Base-by-base conservation (phyloP, 495 filamentous ascomycete genomes). In the Podospora conica region DNA sequence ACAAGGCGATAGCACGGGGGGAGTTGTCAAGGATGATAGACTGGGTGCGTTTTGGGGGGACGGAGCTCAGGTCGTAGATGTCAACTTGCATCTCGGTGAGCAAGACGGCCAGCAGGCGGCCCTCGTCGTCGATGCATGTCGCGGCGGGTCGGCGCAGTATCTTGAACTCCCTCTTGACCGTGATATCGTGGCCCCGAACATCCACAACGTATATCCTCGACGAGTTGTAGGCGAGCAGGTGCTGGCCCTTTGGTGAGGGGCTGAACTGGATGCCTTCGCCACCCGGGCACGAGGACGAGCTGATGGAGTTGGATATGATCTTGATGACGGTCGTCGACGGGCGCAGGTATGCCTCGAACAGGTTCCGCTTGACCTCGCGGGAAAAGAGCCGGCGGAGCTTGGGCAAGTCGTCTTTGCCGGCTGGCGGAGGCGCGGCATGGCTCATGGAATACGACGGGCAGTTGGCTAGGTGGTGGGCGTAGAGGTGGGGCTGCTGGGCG, bases 181-280 rank as follows among this genome's bases (percentile, higher is more conserved):
- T 76, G 3, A 90, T 75, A 11, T 83, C 79, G 20, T 82, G 75
- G 3, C 78, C 79, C 11, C 83, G 79, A 3, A 90, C 81, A 72
- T 92, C 86, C 40, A 95, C 71, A n/a, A 94, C 86, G 66, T 92
- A 86, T 70, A 96, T 92, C 62, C 91, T 82, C 21, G 92, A 94
- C n/a, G 91, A 94, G 73, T 90, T 93, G 68, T 92, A 88, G 54
- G 90, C 92, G 9, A 96, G 81, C 12, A 93, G 75, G 74, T 87
- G 85, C 63, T 87, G 86, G 11, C 90, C 91, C 67, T 83, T 86
- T 9, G 89, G 86, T 18, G 91, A 94, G 64, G 91, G 87, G 64
- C 84, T 84, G 70, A 95, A 96, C 60, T 91, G 90, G 76, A 96
- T 91, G 55, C 91, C 90, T 75, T 96, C 91, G 22, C 91, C 91